Percentiles rank a stretch among this genome's conserved stretches.
phyloP scores from a whole-genome alignment of 441 rosid species.

The Corymbia calophylla region DNA sequence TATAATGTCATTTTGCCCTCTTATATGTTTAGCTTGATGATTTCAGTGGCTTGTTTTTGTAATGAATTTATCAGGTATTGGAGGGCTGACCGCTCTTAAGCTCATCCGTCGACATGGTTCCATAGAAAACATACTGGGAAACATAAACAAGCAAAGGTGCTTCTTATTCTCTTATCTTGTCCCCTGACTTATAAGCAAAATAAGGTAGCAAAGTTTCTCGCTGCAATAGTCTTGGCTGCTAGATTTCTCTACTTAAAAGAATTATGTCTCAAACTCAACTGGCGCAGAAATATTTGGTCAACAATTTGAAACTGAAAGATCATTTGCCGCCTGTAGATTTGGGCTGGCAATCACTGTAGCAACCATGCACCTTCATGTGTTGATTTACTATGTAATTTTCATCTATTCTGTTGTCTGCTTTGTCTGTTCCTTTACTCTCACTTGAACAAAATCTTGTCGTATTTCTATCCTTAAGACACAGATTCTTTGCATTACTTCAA shows the following conservation, averaged over 20 bases:
- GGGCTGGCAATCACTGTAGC: not conserved
- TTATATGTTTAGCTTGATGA: not conserved
- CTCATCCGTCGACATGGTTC: conserved; percentile 89
- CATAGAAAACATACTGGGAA: conserved; percentile 68
- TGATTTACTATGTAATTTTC: not conserved
- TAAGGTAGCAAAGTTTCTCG: not conserved
- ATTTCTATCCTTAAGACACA: not conserved
- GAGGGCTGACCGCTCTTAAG: conserved; percentile 87
- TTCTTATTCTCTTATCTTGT: not conserved
- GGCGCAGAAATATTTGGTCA: not conserved
- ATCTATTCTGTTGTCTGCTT: not conserved
- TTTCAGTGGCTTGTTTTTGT: not conserved
- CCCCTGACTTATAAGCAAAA: not conserved
- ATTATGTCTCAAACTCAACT: not conserved
- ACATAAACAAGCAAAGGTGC: conserved; percentile 73
- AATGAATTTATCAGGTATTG: conserved; percentile 47
- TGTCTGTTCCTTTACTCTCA: not conserved
- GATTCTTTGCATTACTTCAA: not conserved
- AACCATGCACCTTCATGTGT: not conserved
- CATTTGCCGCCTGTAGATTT: not conserved
- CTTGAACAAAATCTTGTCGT: not conserved
- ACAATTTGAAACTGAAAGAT: not conserved
- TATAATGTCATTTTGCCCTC: not conserved
- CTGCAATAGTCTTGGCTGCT: not conserved
- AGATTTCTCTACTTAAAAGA: not conserved